phyloP scores from a whole-genome alignment of 345 rosid genomes.

The Zanthoxylum bungeanum region DNA sequence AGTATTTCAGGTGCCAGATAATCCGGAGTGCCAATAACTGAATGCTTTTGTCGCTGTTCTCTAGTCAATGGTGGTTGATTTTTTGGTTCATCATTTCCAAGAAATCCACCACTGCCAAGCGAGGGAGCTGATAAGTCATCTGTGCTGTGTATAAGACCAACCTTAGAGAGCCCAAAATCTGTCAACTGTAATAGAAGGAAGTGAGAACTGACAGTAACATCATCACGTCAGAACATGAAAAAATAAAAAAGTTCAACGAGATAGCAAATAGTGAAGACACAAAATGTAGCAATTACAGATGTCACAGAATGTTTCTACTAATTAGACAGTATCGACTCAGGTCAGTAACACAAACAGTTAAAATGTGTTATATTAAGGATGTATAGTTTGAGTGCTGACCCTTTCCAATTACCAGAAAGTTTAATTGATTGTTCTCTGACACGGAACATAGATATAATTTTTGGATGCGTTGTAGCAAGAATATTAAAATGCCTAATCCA shows the following conservation, averaged over 20 bases:
- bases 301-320: background rate
- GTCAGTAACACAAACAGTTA: background rate
- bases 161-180: slow-evolving; percentile 98
- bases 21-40: slow-evolving; percentile 93
- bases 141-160: slow-evolving; percentile 94
- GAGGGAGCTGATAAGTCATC: slow-evolving; percentile 88
- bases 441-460: background rate
- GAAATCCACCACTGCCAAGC: slow-evolving; percentile 46
- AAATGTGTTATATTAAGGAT: background rate
- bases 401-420: background rate
- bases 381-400: background rate
- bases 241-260: background rate
- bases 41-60: slow-evolving; percentile 70
- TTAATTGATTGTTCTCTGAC: background rate
- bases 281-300: background rate
- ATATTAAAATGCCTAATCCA: background rate
- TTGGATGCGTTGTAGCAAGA: background rate
- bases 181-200: slow-evolving; percentile 75
- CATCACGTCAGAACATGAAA: background rate
- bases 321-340: background rate
- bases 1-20: slow-evolving; percentile 99
- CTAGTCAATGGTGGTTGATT: slow-evolving; percentile 35
- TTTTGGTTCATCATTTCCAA: slow-evolving; percentile 51
- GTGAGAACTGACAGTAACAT: slow-evolving; percentile 12
- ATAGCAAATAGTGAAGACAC: background rate